These are phyloP conservation scores for Microbotryum violaceum DNA, from an alignment of 1,284 basidiomycete genomes.

Conservation along the genomic window DNA sequence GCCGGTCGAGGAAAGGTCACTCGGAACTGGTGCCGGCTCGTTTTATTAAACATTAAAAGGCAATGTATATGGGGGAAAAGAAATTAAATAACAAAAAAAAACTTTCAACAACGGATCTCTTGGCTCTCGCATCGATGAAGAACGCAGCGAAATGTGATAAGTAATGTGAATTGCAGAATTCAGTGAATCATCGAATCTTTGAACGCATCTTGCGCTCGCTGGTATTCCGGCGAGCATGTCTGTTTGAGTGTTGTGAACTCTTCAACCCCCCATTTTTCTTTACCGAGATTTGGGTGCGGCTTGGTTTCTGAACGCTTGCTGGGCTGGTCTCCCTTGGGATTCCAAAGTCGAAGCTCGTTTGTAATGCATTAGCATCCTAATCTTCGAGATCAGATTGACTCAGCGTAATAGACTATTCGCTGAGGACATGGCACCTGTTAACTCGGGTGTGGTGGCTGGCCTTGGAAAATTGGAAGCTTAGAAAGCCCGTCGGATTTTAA, in stretches of 20 bases:
- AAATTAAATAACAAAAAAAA: slow-evolving; percentile 45
- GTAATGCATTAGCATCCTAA: slow-evolving; percentile 45
- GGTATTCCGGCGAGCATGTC: slow-evolving; percentile 53
- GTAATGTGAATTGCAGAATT: slow-evolving; percentile 58
- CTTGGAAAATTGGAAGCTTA: no score
- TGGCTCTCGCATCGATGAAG: slow-evolving; percentile 60
- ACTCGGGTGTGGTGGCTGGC: no score
- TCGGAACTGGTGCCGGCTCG: no score
- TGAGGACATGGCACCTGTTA: slow-evolving; percentile 9
- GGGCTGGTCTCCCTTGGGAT: slow-evolving; percentile 32
- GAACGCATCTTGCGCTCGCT: slow-evolving; percentile 54
- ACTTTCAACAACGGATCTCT: slow-evolving; percentile 58
- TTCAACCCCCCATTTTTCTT: slow-evolving; percentile 44
- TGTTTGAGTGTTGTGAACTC: slow-evolving; percentile 52
- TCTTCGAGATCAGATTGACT: slow-evolving; percentile 13
- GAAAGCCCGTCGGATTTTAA: no score
- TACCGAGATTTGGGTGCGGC: slow-evolving; percentile 37
- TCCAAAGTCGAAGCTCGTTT: slow-evolving; percentile 3
- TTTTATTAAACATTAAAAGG: slow-evolving; percentile 2
- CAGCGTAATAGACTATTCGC: slow-evolving; percentile 23
- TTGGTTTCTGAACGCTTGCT: slow-evolving; percentile 29
- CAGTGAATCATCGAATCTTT: slow-evolving; percentile 58
- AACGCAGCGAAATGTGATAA: slow-evolving; percentile 55
- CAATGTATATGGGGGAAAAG: slow-evolving; percentile 8
- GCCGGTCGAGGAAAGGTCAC: no score